Evolutionary conservation across 2,329 filamentous ascomycete species (phyloP), one percentile per base, ranked within the genome.

Genomic region (Malbranchea zuffiana): DNA sequence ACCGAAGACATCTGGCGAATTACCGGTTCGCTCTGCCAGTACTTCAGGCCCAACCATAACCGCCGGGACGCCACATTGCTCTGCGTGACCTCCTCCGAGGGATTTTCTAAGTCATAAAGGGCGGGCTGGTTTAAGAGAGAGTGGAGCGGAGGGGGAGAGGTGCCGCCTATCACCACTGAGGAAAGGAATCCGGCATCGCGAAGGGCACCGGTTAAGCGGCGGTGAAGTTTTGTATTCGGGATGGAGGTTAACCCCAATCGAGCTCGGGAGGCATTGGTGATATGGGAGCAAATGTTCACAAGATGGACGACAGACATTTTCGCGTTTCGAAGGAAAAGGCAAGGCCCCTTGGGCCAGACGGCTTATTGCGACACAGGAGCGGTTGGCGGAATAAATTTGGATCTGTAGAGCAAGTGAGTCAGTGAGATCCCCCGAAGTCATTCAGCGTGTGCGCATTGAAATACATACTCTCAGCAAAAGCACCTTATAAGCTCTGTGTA

Each of bases 21-120:
- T 15, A 94, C 85, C 4, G 87, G 84, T 59, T 78, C 69, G 54
- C 81, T 81, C 48, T 86, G 77, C 74, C 75, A 83, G 71, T 94
- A 94, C 66, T 94, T 94, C 52, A 94, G 66, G 1, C 85, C 85
- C 8, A 95, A 62, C 87, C 87, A 95, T 47, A 95, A 65, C 42
- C 87, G 71, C 54, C 83, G 72, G 25, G 67, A 71, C 3, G 85
- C 73, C 24, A 85, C 74, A 61, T 92, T 94, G 50, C 66, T 68
- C 44, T 68, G 66, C 32, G 79, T 85, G 40, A 83, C 68, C 10
- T 66, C 67, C 48, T 74, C 67, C 21, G 61, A 34, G 32, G 50
- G 48, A 43, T 55, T 40, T 47, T 49, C 35, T 42, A 61, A 54
- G 28, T 61, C 56, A 26, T 56, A 58, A n/a, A 54, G 53, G 3